Base-by-base conservation (phyloP, 2,329 filamentous ascomycete genomes). In the Emergomyces africanus region DNA sequence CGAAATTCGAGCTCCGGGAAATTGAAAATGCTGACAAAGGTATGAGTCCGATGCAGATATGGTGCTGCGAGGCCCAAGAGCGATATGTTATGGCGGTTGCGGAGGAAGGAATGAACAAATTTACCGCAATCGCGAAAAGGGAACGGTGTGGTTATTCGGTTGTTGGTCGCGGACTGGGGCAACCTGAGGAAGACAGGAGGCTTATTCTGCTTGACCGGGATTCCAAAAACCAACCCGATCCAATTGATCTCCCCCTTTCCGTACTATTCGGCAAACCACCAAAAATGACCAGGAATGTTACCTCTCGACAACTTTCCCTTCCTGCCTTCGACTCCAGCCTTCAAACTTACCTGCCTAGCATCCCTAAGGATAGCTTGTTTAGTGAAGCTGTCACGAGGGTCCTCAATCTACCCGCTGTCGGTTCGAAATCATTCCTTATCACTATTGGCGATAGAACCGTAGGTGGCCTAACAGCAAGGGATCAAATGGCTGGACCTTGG, bases 21-120 rank as follows among this genome's bases (percentile, higher is more conserved):
- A 81, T 99, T 42, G 90, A 96, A 70, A 96, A 84, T 70, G 88
- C 89, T 1, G 94, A 97, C 73, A 84, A 81, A 64, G 87, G 89
- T 69, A 92, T 99, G 88, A 96, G 89, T 68, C 94, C 94, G 23
- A 82, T 99, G 60, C 89, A 97, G 71, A 96, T 99, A 53, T 97
- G 92, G 91, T 96, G 94, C 73, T 95, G 92, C 67, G 92, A 97
- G 72, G 90, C 94, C 0, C 94, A 99, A 71, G 94, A 99, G 74
- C 83, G 94, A 71, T 99, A 99, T 68, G 94, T 99, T 8, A 78
- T 99, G 67, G 85, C 95, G 9, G 84, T 99, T 62, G 90, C 91
- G 61, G 83, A 84, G 57, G 86, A 94, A 23, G 81, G 85, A 57
- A 82, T 97, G 68, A 90, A 92, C 67, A 77, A 78, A 25, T 87